phyloP scores from a whole-genome alignment of 2,329 filamentous ascomycete genomes.

The Cercospora sojina region DNA sequence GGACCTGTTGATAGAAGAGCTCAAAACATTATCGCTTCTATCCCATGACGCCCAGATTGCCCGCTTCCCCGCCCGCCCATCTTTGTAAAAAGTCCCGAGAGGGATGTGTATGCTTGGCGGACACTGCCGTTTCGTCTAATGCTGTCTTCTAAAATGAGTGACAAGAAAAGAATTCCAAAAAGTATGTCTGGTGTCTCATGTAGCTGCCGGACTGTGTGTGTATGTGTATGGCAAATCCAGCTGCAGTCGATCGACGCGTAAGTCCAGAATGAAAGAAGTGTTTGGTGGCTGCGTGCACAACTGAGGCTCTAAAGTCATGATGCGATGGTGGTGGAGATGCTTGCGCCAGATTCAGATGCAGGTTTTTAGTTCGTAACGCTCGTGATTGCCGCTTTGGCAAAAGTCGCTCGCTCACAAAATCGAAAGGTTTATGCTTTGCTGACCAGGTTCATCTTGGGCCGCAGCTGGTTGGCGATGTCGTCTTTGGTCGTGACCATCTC shows the following conservation, averaged over 20 bases:
- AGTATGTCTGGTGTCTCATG: constrained; percentile 1
- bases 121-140: constrained; percentile 9
- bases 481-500: constrained; percentile 77
- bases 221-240: neutral
- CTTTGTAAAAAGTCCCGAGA: neutral
- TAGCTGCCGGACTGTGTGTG: neutral
- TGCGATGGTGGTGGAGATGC: neutral
- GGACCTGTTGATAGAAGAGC: constrained; percentile 1
- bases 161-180: constrained; percentile 3
- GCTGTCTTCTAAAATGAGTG: constrained; percentile 3
- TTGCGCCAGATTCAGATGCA: constrained; percentile 13
- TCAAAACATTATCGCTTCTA: constrained; percentile 6
- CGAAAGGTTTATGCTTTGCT: constrained; percentile 21
- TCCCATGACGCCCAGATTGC: constrained; percentile 3
- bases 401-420: constrained; percentile 5
- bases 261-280: neutral
- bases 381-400: constrained; percentile 7
- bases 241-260: neutral
- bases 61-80: neutral
- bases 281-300: constrained; percentile 11
- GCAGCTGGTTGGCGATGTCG: constrained; percentile 60
- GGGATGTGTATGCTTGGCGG: neutral
- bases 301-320: constrained; percentile 8
- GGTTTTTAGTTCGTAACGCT: constrained; percentile 14
- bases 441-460: constrained; percentile 44